phyloP scores from a whole-genome alignment of 306 rosid species.

The Cicer bijugum region DNA sequence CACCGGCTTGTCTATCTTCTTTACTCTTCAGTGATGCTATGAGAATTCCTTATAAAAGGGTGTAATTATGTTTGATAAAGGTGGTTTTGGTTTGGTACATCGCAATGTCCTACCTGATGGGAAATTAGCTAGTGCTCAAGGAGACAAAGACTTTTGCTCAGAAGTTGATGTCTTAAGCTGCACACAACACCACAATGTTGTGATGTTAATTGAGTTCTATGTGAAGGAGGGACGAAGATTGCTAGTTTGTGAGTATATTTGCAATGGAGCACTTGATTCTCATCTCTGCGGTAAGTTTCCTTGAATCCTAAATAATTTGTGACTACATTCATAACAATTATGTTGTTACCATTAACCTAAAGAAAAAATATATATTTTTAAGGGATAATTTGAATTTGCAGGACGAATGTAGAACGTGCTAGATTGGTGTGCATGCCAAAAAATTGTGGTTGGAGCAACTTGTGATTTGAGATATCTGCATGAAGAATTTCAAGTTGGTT shows the following conservation, averaged over 20 bases:
- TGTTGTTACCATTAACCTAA: no score
- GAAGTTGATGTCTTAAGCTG: constrained; percentile 96
- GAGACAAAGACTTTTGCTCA: constrained; percentile 93
- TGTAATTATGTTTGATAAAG: constrained; percentile 48
- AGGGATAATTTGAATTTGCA: constrained; percentile 48
- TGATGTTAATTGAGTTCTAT: constrained; percentile 87
- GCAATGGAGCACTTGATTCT: constrained; percentile 90
- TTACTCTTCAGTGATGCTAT: no score
- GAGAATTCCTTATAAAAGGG: no score
- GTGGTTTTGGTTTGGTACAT: constrained; percentile 94
- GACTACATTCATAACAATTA: constrained; percentile 8
- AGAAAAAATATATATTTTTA: background rate
- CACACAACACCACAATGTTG: constrained; percentile 97
- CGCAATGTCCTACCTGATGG: constrained; percentile 78
- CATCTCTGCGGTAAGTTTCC: constrained; percentile 78
- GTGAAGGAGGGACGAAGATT: constrained; percentile 90
- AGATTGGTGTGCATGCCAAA: constrained; percentile 84
- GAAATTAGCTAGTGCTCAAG: constrained; percentile 82
- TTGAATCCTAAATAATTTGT: constrained; percentile 13
- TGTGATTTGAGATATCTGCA: constrained; percentile 97
- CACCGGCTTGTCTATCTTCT: no score
- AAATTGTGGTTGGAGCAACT: constrained; percentile 92
- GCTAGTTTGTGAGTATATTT: constrained; percentile 87
- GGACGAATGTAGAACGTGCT: constrained; percentile 58
- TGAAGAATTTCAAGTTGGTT: constrained; percentile 99